phyloP scores from a whole-genome alignment of 345 rosid genomes.

The Eucalyptus regnans region DNA sequence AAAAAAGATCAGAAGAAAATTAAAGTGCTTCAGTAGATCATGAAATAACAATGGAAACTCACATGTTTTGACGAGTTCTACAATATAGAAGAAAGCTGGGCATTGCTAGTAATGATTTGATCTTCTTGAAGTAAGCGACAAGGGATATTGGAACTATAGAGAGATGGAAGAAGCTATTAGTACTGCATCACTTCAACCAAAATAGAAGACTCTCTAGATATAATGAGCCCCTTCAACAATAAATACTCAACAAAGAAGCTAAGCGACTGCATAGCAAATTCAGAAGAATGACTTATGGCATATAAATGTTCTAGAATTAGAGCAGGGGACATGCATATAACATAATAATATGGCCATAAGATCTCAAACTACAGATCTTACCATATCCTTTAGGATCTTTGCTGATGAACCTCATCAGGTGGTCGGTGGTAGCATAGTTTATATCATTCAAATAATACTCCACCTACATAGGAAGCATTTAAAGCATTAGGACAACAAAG shows the following conservation, averaged over 20 bases:
- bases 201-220: background rate
- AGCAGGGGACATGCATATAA: background rate
- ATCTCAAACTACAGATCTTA: conserved; percentile 3
- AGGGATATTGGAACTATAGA: conserved; percentile 66
- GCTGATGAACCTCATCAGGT: conserved; percentile 79
- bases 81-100: conserved; percentile 70
- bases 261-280: background rate
- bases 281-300: background rate
- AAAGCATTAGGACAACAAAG: background rate
- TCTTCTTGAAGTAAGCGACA: conserved; percentile 90
- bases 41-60: conserved; percentile 11
- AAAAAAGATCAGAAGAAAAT: background rate
- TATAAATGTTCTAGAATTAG: background rate
- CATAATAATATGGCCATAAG: background rate
- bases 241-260: background rate
- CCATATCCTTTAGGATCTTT: conserved; percentile 99
- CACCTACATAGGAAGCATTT: conserved; percentile 39
- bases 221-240: background rate
- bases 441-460: conserved; percentile 95
- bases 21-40: background rate
- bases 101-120: conserved; percentile 55
- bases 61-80: conserved; percentile 80
- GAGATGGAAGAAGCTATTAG: background rate
- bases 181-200: background rate
- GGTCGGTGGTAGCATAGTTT: conserved; percentile 97